These are phyloP conservation scores for Persicaria maculosa DNA, from an alignment of 148 eudicot genomes.

Conservation along the genomic window DNA sequence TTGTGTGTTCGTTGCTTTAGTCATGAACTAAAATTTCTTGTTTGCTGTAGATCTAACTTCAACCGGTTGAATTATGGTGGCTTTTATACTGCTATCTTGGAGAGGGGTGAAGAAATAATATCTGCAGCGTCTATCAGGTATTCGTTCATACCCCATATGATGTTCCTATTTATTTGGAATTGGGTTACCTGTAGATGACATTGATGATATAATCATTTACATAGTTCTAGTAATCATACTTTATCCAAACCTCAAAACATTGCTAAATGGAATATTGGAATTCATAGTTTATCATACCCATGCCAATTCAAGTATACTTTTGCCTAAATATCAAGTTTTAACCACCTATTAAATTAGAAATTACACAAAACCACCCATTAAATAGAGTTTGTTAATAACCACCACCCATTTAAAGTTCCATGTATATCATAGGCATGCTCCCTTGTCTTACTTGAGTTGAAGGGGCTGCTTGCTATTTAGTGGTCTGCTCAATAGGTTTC, in stretches of 20 bases:
- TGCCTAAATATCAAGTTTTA: too few relatives aligned
- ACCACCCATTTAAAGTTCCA: background rate
- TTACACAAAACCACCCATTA: too few relatives aligned
- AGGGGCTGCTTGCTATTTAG: background rate
- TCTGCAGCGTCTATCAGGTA: slow-evolving; percentile 97
- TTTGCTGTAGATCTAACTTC: slow-evolving; percentile 66
- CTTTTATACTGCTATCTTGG: slow-evolving; percentile 80
- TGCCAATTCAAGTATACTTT: too few relatives aligned
- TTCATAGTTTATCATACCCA: too few relatives aligned
- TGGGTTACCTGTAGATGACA: slow-evolving; percentile 1
- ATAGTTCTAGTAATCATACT: background rate
- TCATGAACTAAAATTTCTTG: slow-evolving; percentile 11
- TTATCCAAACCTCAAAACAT: background rate
- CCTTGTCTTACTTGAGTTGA: background rate
- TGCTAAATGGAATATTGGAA: too few relatives aligned
- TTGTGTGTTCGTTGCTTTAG: background rate
- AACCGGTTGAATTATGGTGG: slow-evolving; percentile 74
- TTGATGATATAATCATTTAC: background rate
- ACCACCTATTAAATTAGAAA: too few relatives aligned
- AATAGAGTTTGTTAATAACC: too few relatives aligned
- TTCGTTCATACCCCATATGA: background rate
- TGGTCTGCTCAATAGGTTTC: background rate
- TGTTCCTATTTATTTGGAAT: background rate
- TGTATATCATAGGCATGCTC: background rate
- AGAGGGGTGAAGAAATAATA: slow-evolving; percentile 87